Evolutionary conservation across 2,329 filamentous ascomycete species (phyloP).

Genomic region (Penicillium sp.): DNA sequence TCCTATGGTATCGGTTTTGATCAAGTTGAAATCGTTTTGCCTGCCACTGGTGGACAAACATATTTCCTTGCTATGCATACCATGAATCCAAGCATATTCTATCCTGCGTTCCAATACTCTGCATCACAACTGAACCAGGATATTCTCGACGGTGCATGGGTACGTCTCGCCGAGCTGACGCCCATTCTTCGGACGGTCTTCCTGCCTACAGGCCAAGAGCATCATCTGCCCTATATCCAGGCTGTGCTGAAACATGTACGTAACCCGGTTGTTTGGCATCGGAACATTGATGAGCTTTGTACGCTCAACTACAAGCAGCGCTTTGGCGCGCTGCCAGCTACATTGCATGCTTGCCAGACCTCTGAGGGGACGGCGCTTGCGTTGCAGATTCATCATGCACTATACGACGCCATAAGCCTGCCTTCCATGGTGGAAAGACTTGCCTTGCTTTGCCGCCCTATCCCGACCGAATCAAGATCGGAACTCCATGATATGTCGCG

Average conservation of each 20-base stretch:
- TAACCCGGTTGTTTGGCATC: slow-evolving; percentile 34
- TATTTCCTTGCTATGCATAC: slow-evolving; percentile 74
- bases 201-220: slow-evolving; percentile 47
- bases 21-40: slow-evolving; percentile 59
- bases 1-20: slow-evolving; percentile 42
- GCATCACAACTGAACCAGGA: slow-evolving; percentile 41
- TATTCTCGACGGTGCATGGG: slow-evolving; percentile 61
- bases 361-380: slow-evolving; percentile 38
- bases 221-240: slow-evolving; percentile 60
- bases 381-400: slow-evolving; percentile 73
- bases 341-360: slow-evolving; percentile 35
- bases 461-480: slow-evolving; percentile 9
- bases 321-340: slow-evolving; percentile 26
- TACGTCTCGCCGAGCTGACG: slow-evolving; percentile 51
- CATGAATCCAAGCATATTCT: slow-evolving; percentile 66
- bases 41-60: slow-evolving; percentile 71
- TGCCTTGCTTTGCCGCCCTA: slow-evolving; percentile 41
- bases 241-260: slow-evolving; percentile 50
- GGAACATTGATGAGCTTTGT: slow-evolving; percentile 8
- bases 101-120: slow-evolving; percentile 66
- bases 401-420: slow-evolving; percentile 84
- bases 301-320: slow-evolving; percentile 10
- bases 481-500: slow-evolving; percentile 37
- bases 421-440: slow-evolving; percentile 59
- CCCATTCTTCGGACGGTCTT: slow-evolving; percentile 70